These are phyloP conservation scores for Desmodesmus armatus DNA, from an alignment of 139 green algal genomes.

Conservation along the genomic window DNA sequence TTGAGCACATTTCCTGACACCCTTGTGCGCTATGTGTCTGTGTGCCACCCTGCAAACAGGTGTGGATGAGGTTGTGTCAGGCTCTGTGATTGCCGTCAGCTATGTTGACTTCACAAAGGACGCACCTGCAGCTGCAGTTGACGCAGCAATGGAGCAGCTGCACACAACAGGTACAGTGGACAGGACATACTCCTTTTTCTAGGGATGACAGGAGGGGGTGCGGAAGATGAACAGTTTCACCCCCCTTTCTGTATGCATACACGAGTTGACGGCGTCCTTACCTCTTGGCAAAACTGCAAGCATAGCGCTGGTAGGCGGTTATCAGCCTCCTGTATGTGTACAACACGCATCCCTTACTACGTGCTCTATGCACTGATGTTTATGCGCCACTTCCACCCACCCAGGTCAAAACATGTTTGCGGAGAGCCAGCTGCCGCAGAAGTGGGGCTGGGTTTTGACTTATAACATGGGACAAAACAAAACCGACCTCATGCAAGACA, in stretches of 20 bases:
- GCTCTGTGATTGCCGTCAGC: not conserved
- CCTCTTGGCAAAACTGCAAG: not conserved
- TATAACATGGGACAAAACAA: no score
- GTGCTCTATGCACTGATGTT: no score
- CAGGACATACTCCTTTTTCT: no score
- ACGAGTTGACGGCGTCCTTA: not conserved
- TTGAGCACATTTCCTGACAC: not conserved
- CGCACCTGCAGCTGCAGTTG: not conserved
- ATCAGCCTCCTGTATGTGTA: not conserved
- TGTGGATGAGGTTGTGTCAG: not conserved
- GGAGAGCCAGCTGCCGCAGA: no score
- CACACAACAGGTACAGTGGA: no score
- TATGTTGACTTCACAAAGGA: constrained; percentile 13
- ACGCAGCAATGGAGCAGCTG: not conserved
- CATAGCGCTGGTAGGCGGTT: no score
- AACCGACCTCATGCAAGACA: no score
- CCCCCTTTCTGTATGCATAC: not conserved
- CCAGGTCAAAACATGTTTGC: no score
- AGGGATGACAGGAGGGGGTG: no score
- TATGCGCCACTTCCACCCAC: no score
- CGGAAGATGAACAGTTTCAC: not conserved
- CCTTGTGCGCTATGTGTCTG: not conserved
- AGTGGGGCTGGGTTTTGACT: no score
- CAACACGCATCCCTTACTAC: no score
- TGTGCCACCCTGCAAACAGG: not conserved